Base-by-base conservation (phyloP, 495 filamentous ascomycete genomes). In the Neurospora sp. region DNA sequence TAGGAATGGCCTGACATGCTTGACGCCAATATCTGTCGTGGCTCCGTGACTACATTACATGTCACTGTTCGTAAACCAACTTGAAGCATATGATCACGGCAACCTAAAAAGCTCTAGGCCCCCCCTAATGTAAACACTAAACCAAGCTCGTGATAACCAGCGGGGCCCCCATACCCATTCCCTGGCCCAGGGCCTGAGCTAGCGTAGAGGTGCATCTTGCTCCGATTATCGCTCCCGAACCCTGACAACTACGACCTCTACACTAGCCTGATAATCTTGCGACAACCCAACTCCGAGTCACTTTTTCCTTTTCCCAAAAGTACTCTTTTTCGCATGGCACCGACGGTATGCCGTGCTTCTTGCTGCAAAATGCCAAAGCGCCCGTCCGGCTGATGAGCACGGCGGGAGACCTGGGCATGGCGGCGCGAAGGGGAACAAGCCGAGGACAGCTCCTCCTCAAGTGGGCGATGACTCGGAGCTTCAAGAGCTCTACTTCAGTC, bases 331-430 rank as follows among this genome's bases (percentile, higher is more conserved):
- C 77, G 85, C 75, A 85, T 86, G 85, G 84, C 84, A 85, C 71
- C 73, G 76, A 77, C 82, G 82, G 84, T 75, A 86, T 86, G 85
- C 80, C 81, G 75, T 80, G 78, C 76, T 73, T 82, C 78, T 79
- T 78, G 79, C 78, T 85, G 78, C 83, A 80, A 72, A 79, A 83
- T 82, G 84, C 78, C 80, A 78, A 82, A 79, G 79, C 79, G 75
- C 76, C 79, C 79, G 48, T 82, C 78, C 78, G 81, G 80, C 75
- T 84, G 79, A 83, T 72, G 40, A 73, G 59, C 62, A 62, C 23
- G 72, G 72, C 69, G 59, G 77, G 75, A 71, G 70, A 37, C 48
- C 46, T 69, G 75, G 73, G 75, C 73, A 72, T 71, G 59, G 73
- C 70, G 72, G 48, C 39, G 5, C 62, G 31, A 14, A 37, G 18